Evolutionary conservation across 208 protist genomes (phyloP), one percentile per base, ranked within the genome.

Genomic region (Tritrichomonas musculus): DNA sequence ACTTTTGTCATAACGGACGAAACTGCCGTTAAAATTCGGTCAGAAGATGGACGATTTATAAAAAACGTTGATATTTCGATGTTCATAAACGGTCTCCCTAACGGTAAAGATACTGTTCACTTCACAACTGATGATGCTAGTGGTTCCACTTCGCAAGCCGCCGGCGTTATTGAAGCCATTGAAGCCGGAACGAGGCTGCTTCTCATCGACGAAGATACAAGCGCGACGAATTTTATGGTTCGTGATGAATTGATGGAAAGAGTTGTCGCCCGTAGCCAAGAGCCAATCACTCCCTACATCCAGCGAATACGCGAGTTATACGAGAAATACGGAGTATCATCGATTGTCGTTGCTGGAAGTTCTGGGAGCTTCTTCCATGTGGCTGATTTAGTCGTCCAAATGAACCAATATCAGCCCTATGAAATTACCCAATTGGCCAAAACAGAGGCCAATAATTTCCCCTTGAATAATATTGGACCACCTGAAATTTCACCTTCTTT

Each of bases 221-320:
- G 95, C 69, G 97, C 98, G 4, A 98, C 97, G 50, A 99, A 99
- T 96, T 97, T 99, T 93, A 97, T 99, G 97, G 97, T 98, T 66
- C 96, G 97, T 57, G 93, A 92, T 53, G 93, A 93, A 49, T 94
- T 96, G 33, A 98, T 98, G 97, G 94, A 96, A 94, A 92, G 94
- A 95, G 96, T 98, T 60, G 97, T 99, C 41, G 94, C 96, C 60
- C 93, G 93, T 44, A 94, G 95, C 33, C 94, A 97, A 93, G 97
- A 98, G 94, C 97, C 98, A 39, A 98, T 98, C 94, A 98, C 96
- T 9, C 93, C 94, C 17, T 94, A 93, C 84, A 92, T 95, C 50
- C 8, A 33, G 20, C 4, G 44, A 44, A 92, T 93, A 41, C 92
- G 92, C 14, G 95, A 96, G 39, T 94, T 98, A 60, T 94, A 96